Conservation (phyloP, 495 filamentous ascomycete species). For the Penicillium manginii region DNA sequence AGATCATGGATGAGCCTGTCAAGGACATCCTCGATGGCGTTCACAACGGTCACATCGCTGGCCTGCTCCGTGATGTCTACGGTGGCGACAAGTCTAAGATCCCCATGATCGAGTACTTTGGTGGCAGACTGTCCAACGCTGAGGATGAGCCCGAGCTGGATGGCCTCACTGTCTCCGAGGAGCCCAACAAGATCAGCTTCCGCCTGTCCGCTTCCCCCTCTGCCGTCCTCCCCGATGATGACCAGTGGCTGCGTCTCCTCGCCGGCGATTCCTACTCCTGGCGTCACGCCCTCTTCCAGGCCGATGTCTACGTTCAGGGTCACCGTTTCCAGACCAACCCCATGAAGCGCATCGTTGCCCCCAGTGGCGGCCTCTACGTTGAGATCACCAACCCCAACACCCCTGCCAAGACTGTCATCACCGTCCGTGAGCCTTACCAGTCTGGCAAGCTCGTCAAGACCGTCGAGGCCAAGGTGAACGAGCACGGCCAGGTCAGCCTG, state of each 20-base stretch:
- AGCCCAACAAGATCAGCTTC: constrained; percentile 76
- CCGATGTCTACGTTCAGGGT: constrained; percentile 92
- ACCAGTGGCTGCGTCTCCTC: constrained; percentile 84
- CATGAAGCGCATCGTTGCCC: constrained; percentile 86
- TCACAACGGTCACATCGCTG: constrained; percentile 82
- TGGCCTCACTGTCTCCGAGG: constrained; percentile 75
- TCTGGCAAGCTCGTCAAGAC: constrained; percentile 76
- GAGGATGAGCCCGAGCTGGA: constrained; percentile 69
- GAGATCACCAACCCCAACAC: constrained; percentile 82
- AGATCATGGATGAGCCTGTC: constrained; percentile 84
- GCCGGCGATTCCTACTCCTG: constrained; percentile 86
- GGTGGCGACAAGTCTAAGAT: constrained; percentile 69
- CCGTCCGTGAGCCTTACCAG: constrained; percentile 69
- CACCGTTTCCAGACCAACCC: constrained; percentile 97
- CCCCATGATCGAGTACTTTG: constrained; percentile 92
- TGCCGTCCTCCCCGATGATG: constrained; percentile 71
- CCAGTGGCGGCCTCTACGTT: constrained; percentile 81
- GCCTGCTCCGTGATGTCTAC: constrained; percentile 80
- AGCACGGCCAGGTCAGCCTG: constrained; percentile 77
- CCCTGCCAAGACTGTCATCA: constrained; percentile 76
- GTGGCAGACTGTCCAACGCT: constrained; percentile 68
- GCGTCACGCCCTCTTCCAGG: constrained; percentile 96
- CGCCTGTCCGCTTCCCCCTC: constrained; percentile 74
- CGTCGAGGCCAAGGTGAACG: constrained; percentile 76
- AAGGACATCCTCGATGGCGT: constrained; percentile 90